Percentiles rank a stretch among this genome's conserved stretches.
Evolutionary conservation across 805 yeast species (phyloP).

Genomic region (Ascoidea tarda): DNA sequence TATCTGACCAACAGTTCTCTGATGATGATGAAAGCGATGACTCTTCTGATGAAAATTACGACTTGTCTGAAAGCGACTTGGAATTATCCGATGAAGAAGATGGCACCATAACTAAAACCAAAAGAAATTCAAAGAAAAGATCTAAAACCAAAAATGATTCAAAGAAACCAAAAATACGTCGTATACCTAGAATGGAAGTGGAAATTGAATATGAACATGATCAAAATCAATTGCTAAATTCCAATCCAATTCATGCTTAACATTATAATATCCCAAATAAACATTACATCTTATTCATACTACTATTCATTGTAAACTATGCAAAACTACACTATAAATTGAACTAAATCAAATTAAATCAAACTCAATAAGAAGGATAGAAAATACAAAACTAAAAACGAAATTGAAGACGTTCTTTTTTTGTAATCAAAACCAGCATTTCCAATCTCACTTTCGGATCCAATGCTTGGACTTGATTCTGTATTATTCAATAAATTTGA

Average conservation of each 20-base stretch:
- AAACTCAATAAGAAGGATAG: too few relatives aligned
- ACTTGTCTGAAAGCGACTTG: constrained; percentile 7
- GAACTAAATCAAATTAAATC: too few relatives aligned
- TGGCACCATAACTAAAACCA: constrained; percentile 1
- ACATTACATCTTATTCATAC: too few relatives aligned
- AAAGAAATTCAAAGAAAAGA: background rate
- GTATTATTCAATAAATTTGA: too few relatives aligned
- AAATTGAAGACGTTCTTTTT: too few relatives aligned
- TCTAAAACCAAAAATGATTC: constrained; percentile 3
- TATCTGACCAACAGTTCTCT: constrained; percentile 20
- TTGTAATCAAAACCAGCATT: too few relatives aligned
- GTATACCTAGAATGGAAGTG: constrained; percentile 8
- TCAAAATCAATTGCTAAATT: constrained; percentile 1
- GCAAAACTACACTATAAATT: too few relatives aligned
- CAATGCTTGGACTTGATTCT: too few relatives aligned
- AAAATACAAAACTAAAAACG: too few relatives aligned
- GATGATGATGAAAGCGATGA: constrained; percentile 17
- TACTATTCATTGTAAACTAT: too few relatives aligned
- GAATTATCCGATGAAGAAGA: constrained; percentile 2
- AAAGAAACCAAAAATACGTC: constrained; percentile 8
- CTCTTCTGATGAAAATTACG: constrained; percentile 18
- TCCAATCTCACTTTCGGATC: too few relatives aligned
- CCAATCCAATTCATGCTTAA: constrained; percentile 2
- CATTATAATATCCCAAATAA: background rate
- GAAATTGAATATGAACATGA: constrained; percentile 8